Evolutionary conservation across 2,329 filamentous ascomycete species (phyloP).

Genomic region (Talaromyces sp.): DNA sequence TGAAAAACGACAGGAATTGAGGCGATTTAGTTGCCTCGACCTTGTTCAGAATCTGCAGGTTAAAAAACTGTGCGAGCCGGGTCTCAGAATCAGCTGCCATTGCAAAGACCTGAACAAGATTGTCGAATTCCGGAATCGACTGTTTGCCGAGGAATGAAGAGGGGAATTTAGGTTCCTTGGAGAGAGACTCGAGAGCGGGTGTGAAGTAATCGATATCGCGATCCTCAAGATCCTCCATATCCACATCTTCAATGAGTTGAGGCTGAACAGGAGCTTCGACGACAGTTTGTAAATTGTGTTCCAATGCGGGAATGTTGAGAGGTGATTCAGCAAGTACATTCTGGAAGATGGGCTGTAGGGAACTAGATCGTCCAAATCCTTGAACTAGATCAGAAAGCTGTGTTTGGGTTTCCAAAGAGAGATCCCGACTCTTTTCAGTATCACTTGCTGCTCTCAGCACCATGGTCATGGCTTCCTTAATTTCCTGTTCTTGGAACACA

Average conservation of each 20-base stretch:
- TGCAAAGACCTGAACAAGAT: constrained; percentile 42
- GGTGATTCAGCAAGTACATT: constrained; percentile 67
- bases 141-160: constrained; percentile 42
- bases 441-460: constrained; percentile 38
- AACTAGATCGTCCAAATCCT: constrained; percentile 63
- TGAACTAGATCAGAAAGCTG: constrained; percentile 70
- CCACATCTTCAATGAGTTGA: constrained; percentile 53
- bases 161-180: constrained; percentile 30
- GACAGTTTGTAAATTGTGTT: constrained; percentile 72
- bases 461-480: constrained; percentile 34
- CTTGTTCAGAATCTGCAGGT: constrained; percentile 41
- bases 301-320: constrained; percentile 73
- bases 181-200: constrained; percentile 36
- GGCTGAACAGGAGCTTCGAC: constrained; percentile 62
- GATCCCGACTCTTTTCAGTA: constrained; percentile 51
- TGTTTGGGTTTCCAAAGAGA: constrained; percentile 56
- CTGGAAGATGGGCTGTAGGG: constrained; percentile 65
- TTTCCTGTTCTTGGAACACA: constrained; percentile 35
- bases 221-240: constrained; percentile 51
- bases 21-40: constrained; percentile 58
- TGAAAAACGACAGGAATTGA: constrained; percentile 75
- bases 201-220: constrained; percentile 34
- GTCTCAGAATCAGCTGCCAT: constrained; percentile 35
- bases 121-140: constrained; percentile 39
- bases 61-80: constrained; percentile 37